A percentile compares a stretch with the other conserved stretches of the same genome.
Evolutionary conservation across 495 filamentous ascomycete species (phyloP).

Genomic region (Tricharina praecox): DNA sequence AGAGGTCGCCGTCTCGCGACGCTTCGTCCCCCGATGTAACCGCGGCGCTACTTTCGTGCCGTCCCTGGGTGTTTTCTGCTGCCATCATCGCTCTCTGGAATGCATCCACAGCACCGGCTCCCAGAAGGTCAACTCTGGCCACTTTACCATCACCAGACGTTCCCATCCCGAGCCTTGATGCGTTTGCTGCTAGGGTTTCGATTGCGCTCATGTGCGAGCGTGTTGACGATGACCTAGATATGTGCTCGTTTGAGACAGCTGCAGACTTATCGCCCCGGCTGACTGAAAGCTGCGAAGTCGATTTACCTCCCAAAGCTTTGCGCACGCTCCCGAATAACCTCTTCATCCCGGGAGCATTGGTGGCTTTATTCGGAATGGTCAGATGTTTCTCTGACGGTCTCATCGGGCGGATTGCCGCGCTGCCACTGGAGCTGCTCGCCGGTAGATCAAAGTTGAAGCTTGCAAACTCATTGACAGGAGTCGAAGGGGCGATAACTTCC

Average conservation of each 20-base stretch:
- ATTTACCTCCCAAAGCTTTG: constrained; percentile 61
- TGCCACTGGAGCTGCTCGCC: constrained; percentile 1
- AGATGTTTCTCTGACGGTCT: constrained; percentile 1
- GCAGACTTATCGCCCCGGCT: not conserved
- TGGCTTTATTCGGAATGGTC: constrained; percentile 7
- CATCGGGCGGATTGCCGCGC: not conserved
- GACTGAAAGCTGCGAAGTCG: not conserved
- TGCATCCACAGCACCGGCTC: constrained; percentile 58
- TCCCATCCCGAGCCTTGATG: constrained; percentile 8
- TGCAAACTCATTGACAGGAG: constrained; percentile 30
- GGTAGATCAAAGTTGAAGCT: constrained; percentile 3
- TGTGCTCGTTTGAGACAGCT: not conserved
- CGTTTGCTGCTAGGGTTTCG: constrained; percentile 12
- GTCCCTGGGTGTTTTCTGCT: not conserved
- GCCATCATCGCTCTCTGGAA: constrained; percentile 42
- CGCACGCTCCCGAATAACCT: constrained; percentile 76
- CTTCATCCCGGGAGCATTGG: constrained; percentile 52
- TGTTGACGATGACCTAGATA: not conserved
- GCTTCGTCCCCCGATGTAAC: not conserved
- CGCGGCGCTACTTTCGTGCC: not conserved
- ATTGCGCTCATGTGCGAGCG: constrained; percentile 8
- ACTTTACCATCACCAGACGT: constrained; percentile 12
- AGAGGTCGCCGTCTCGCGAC: not conserved
- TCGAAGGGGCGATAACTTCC: constrained; percentile 47
- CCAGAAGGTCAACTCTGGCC: constrained; percentile 55